phyloP scores from a whole-genome alignment of 1,284 basidiomycete genomes.

The Golubevia sp. region DNA sequence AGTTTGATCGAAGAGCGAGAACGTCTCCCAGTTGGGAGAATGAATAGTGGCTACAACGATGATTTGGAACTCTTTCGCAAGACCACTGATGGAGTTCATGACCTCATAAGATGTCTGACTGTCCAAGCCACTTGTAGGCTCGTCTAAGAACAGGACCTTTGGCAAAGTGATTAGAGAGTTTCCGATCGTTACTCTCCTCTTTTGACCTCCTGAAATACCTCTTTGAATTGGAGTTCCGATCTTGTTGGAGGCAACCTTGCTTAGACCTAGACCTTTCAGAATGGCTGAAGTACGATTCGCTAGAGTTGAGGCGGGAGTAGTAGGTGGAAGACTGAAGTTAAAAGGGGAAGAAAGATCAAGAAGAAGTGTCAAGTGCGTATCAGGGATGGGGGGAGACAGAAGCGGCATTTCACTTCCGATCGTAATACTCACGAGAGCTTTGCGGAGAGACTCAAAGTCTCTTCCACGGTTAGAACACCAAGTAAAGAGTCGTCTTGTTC shows the following conservation, averaged over 20 bases:
- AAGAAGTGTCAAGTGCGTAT: too few species aligned
- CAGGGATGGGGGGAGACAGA: too few species aligned
- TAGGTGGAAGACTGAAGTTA: not conserved
- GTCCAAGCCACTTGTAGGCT: slow-evolving; percentile 61
- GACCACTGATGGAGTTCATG: slow-evolving; percentile 35
- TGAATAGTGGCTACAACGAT: slow-evolving; percentile 62
- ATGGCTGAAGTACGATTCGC: slow-evolving; percentile 26
- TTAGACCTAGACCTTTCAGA: slow-evolving; percentile 51
- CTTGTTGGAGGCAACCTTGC: slow-evolving; percentile 35
- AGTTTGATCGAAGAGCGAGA: slow-evolving; percentile 49
- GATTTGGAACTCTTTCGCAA: slow-evolving; percentile 42
- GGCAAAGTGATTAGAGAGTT: slow-evolving; percentile 60
- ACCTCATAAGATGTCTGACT: slow-evolving; percentile 51
- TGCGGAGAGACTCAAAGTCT: slow-evolving; percentile 60
- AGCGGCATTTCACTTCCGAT: too few species aligned
- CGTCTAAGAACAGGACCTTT: slow-evolving; percentile 63
- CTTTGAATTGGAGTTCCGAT: slow-evolving; percentile 63
- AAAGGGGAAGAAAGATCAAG: too few species aligned
- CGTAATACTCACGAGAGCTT: slow-evolving; percentile 31
- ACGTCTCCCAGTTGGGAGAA: slow-evolving; percentile 59
- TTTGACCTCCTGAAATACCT: slow-evolving; percentile 63
- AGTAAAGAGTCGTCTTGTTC: slow-evolving; percentile 63
- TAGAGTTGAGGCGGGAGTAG: not conserved
- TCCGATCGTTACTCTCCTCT: slow-evolving; percentile 60
- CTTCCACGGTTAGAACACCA: slow-evolving; percentile 62